Evolutionary conservation across 2,329 filamentous ascomycete species (phyloP).

Genomic region (Fusarium fujikuroi): DNA sequence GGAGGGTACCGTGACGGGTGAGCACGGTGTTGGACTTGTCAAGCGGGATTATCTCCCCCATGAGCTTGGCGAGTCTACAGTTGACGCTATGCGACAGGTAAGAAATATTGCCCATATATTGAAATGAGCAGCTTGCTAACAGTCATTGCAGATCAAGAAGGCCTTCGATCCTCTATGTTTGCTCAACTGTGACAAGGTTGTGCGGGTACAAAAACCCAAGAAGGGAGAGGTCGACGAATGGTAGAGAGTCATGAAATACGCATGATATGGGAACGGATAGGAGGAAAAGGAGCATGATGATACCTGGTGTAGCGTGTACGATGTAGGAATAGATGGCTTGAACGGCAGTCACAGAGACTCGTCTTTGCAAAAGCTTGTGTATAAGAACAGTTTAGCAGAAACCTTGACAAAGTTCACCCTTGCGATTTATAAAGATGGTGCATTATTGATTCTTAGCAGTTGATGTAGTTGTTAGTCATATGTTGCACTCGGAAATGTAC

Average conservation of each 20-base stretch:
- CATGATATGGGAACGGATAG: neutral
- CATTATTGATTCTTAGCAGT: neutral
- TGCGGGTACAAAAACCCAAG: constrained; percentile 65
- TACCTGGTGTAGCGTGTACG: constrained; percentile 34
- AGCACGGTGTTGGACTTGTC: constrained; percentile 85
- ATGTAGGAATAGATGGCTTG: constrained; percentile 30
- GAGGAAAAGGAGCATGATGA: neutral
- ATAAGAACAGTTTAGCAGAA: constrained; percentile 4
- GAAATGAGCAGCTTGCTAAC: neutral
- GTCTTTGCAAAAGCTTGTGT: constrained; percentile 13
- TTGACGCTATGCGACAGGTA: constrained; percentile 86
- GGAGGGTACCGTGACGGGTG: constrained; percentile 87
- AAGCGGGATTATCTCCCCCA: constrained; percentile 86
- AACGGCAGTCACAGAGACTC: neutral
- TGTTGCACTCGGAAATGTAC: neutral
- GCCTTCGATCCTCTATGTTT: constrained; percentile 81
- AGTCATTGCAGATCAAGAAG: constrained; percentile 72
- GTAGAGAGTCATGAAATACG: constrained; percentile 43
- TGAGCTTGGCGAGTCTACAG: constrained; percentile 78
- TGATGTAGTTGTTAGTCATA: too few relatives aligned
- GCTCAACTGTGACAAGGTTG: constrained; percentile 76
- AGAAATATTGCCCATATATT: constrained; percentile 31
- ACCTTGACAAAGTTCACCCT: neutral
- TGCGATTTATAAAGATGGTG: neutral
- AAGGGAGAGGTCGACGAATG: constrained; percentile 57